phyloP scores from a whole-genome alignment of 371 early-diverging fungal species.

The Dinochytrium kinnereticum region DNA sequence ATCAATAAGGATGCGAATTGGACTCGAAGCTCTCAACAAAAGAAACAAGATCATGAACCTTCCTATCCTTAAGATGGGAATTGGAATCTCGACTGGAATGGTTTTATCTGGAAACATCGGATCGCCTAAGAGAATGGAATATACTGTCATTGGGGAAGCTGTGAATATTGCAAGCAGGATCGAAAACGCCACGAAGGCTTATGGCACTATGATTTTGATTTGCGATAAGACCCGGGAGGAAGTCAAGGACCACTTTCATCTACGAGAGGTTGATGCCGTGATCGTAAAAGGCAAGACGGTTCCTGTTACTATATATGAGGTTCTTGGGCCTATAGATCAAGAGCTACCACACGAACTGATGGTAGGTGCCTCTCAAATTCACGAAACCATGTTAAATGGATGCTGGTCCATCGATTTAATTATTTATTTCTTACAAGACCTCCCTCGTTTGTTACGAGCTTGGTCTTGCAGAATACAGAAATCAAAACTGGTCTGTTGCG shows the following conservation, averaged over 20 bases:
- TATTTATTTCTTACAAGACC: too few species aligned
- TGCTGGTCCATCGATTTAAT: too few species aligned
- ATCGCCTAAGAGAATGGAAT: constrained; percentile 36
- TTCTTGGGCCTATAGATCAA: constrained; percentile 25
- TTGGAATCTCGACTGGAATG: constrained; percentile 46
- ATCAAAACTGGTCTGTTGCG: constrained; percentile 52
- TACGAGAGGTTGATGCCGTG: constrained; percentile 48
- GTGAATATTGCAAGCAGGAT: constrained; percentile 45
- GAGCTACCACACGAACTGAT: constrained; percentile 44
- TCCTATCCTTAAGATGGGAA: constrained; percentile 28
- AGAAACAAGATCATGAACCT: constrained; percentile 20
- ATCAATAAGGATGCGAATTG: constrained; percentile 33
- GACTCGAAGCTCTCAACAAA: constrained; percentile 39
- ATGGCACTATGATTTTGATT: constrained; percentile 46
- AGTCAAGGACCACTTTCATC: constrained; percentile 47
- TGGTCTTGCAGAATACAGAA: constrained; percentile 50
- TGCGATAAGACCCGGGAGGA: constrained; percentile 44
- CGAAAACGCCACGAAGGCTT: constrained; percentile 37
- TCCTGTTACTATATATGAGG: constrained; percentile 43
- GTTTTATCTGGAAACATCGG: constrained; percentile 51
- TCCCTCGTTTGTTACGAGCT: constrained; percentile 55
- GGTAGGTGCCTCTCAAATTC: constrained; percentile 22
- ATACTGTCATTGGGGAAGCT: constrained; percentile 51
- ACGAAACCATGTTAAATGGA: not conserved
- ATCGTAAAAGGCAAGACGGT: constrained; percentile 23